Evolutionary conservation across 768 basidiomycete species (phyloP).

Genomic region (Cyathus striatus): DNA sequence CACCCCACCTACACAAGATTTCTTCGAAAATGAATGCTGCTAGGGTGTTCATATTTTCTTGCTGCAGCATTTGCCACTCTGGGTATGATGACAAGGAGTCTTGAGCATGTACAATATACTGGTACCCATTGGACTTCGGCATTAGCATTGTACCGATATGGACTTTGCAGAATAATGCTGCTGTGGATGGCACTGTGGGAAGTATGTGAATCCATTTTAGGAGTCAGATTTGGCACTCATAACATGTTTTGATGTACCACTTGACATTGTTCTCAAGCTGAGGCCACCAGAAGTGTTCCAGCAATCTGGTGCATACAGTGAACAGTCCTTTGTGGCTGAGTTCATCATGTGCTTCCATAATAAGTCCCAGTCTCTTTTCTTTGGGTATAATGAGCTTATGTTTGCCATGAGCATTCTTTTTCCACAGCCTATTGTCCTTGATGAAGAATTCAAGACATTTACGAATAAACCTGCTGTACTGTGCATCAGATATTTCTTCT

Average conservation of each 20-base stretch:
- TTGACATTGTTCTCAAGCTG: slow-evolving; percentile 13
- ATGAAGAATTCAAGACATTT: too few species aligned
- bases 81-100: slow-evolving; percentile 26
- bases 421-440: too few species aligned
- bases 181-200: slow-evolving; percentile 15
- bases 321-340: slow-evolving; percentile 21
- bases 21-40: slow-evolving; percentile 8
- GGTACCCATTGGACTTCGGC: slow-evolving; percentile 22
- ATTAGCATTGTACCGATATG: slow-evolving; percentile 38
- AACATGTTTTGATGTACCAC: slow-evolving; percentile 20
- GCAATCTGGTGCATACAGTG: slow-evolving; percentile 10
- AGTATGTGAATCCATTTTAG: slow-evolving; percentile 17
- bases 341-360: slow-evolving; percentile 16
- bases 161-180: slow-evolving; percentile 23
- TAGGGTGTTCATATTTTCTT: slow-evolving; percentile 21
- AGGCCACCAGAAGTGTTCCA: slow-evolving; percentile 26
- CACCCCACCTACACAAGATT: slow-evolving; percentile 17
- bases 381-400: slow-evolving; percentile 11
- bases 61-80: slow-evolving; percentile 20
- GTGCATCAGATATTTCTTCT: slow-evolving; percentile 9
- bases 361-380: slow-evolving; percentile 8
- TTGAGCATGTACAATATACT: slow-evolving; percentile 29
- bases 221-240: slow-evolving; percentile 19
- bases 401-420: slow-evolving; percentile 8
- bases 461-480: too few species aligned